phyloP scores from a whole-genome alignment of 306 rosid species.

The Cicer judaicum region DNA sequence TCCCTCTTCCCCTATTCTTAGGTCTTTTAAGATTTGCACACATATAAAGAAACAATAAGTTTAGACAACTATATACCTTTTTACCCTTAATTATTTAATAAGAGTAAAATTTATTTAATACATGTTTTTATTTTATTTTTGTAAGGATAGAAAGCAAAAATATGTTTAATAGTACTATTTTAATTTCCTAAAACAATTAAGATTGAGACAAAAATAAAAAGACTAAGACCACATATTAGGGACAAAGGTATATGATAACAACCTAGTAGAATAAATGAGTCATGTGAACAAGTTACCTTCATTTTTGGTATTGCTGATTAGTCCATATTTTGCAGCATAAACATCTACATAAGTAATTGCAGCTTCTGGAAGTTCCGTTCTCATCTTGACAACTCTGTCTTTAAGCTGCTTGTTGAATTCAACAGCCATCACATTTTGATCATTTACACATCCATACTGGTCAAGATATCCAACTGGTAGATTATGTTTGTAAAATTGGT shows the following conservation, averaged over 20 bases:
- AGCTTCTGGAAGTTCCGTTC: slow-evolving; percentile 80
- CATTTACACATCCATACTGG: slow-evolving; percentile 69
- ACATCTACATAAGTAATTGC: slow-evolving; percentile 84
- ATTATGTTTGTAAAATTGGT: slow-evolving; percentile 70
- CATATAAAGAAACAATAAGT: too few relatives aligned
- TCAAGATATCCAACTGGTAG: slow-evolving; percentile 66
- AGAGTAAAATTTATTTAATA: too few relatives aligned
- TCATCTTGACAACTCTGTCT: slow-evolving; percentile 68
- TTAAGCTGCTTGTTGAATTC: slow-evolving; percentile 78
- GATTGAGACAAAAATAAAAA: too few relatives aligned
- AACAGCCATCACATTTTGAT: slow-evolving; percentile 68
- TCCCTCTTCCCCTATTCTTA: too few relatives aligned
- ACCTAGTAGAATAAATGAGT: neutral
- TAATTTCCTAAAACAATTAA: too few relatives aligned
- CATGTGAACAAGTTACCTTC: slow-evolving; percentile 60
- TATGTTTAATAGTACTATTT: too few relatives aligned
- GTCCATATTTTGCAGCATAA: slow-evolving; percentile 79
- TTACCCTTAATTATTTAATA: too few relatives aligned
- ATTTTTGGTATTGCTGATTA: slow-evolving; percentile 69
- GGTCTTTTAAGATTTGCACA: too few relatives aligned
- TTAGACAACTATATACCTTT: too few relatives aligned
- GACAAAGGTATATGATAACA: neutral
- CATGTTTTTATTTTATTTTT: too few relatives aligned
- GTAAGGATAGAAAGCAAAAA: too few relatives aligned
- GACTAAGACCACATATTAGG: too few relatives aligned